phyloP scores from a whole-genome alignment of 306 rosid species.

The Calophaca sinica region DNA sequence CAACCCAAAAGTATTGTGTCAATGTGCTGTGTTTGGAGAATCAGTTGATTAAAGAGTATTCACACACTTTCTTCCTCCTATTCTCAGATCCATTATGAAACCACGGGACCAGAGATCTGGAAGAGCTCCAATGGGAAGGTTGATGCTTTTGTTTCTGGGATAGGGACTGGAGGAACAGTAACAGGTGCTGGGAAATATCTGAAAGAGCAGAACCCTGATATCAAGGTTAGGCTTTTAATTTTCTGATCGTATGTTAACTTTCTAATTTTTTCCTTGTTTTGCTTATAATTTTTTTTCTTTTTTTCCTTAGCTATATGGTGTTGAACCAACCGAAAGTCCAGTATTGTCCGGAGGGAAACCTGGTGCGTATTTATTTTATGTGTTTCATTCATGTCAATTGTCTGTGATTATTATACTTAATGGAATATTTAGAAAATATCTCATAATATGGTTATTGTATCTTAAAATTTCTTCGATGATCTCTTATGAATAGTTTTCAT shows the following conservation, averaged over 20 bases:
- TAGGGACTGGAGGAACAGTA: constrained; percentile 91
- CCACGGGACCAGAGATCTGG: constrained; percentile 96
- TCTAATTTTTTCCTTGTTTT: too few species aligned
- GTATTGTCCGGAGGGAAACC: constrained; percentile 85
- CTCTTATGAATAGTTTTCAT: too few species aligned
- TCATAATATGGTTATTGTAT: too few species aligned
- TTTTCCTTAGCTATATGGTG: constrained; percentile 62
- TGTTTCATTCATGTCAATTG: too few species aligned
- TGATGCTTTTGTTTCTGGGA: constrained; percentile 81
- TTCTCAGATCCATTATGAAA: constrained; percentile 81
- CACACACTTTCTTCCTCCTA: constrained; percentile 12
- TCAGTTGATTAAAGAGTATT: constrained; percentile 34
- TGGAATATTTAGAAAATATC: too few species aligned
- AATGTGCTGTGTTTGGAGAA: constrained; percentile 11
- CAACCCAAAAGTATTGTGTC: constrained; percentile 72
- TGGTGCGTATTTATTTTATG: constrained; percentile 54
- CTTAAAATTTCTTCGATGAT: too few species aligned
- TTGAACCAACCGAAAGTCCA: constrained; percentile 91
- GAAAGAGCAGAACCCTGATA: constrained; percentile 77
- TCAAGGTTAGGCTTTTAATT: constrained; percentile 62
- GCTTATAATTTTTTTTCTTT: too few species aligned
- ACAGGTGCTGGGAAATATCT: constrained; percentile 87
- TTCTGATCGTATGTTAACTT: constrained; percentile 24
- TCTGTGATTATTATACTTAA: too few species aligned
- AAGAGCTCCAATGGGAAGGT: constrained; percentile 69